Percentiles rank a stretch among this genome's conserved stretches.
phyloP scores from a whole-genome alignment of 169 alveolate species.

The Eimeria falciformis region DNA sequence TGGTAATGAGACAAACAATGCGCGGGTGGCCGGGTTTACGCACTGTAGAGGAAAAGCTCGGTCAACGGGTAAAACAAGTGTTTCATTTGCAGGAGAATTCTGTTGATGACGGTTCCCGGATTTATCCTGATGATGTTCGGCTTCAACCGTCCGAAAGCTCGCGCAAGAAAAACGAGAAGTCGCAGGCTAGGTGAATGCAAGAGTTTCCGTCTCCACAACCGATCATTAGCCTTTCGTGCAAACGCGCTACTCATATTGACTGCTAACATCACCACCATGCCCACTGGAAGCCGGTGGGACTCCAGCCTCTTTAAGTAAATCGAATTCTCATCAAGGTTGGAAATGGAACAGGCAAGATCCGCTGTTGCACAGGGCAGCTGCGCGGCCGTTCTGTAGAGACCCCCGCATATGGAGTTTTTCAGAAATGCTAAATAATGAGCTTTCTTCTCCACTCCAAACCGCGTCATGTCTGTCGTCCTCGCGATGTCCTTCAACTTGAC shows the following conservation, averaged over 20 bases:
- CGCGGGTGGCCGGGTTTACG: neutral
- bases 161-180: constrained; percentile 35
- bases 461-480: constrained; percentile 28
- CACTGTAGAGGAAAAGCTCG: constrained; percentile 47
- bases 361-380: constrained; percentile 15
- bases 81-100: constrained; percentile 21
- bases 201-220: constrained; percentile 57
- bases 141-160: constrained; percentile 37
- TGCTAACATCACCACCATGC: constrained; percentile 19
- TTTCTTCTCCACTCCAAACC: constrained; percentile 34
- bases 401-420: constrained; percentile 53
- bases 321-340: constrained; percentile 33
- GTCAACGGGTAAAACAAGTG: constrained; percentile 50
- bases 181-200: constrained; percentile 47
- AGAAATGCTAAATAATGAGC: constrained; percentile 23
- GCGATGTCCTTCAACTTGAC: neutral
- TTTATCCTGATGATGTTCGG: constrained; percentile 48
- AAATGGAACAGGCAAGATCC: constrained; percentile 41
- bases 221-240: constrained; percentile 29
- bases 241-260: constrained; percentile 54
- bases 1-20: neutral
- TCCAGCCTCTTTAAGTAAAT: constrained; percentile 16
- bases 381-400: constrained; percentile 43
- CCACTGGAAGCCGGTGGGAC: constrained; percentile 53
- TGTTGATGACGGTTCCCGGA: constrained; percentile 39